Conservation (phyloP, 1,284 basidiomycete species). For the Trametes versicolor region DNA sequence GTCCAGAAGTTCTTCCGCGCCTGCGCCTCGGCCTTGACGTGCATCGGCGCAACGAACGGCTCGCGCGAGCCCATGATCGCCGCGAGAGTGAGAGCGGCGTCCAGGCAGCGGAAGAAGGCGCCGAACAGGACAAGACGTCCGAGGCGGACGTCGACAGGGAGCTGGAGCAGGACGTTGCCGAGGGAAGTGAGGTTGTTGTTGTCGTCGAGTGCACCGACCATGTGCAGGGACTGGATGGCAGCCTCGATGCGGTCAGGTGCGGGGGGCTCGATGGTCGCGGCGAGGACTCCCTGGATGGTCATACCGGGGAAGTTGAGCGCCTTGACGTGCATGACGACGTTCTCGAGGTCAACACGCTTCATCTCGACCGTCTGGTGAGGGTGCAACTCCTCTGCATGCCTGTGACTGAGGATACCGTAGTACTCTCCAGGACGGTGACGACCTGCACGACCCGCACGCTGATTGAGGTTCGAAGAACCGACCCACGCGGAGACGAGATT, state of each 20-base stretch:
- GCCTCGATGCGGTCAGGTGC: conserved; percentile 79
- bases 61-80: conserved; percentile 92
- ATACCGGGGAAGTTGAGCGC: conserved; percentile 93
- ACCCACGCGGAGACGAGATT: conserved; percentile 41
- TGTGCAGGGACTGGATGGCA: conserved; percentile 85
- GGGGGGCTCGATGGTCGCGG: conserved; percentile 92
- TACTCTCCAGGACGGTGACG: conserved; percentile 94
- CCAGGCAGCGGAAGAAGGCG: conserved; percentile 93
- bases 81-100: conserved; percentile 89
- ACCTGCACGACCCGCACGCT: conserved; percentile 94
- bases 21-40: conserved; percentile 70
- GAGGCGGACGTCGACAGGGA: conserved; percentile 92
- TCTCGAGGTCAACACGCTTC: conserved; percentile 92
- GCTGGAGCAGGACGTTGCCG: conserved; percentile 88
- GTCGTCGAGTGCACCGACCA: conserved; percentile 89
- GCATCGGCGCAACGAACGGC: conserved; percentile 88
- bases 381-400: conserved; percentile 71
- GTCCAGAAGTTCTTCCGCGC: conserved; percentile 86
- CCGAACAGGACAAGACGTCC: conserved; percentile 92
- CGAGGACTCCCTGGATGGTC: conserved; percentile 89
- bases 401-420: conserved; percentile 83
- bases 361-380: conserved; percentile 96
- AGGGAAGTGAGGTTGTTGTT: conserved; percentile 87
- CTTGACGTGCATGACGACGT: conserved; percentile 97
- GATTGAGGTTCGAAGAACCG: conserved; percentile 89